Conservation (phyloP, 306 rosid species). For the Quercus berberidifolia region DNA sequence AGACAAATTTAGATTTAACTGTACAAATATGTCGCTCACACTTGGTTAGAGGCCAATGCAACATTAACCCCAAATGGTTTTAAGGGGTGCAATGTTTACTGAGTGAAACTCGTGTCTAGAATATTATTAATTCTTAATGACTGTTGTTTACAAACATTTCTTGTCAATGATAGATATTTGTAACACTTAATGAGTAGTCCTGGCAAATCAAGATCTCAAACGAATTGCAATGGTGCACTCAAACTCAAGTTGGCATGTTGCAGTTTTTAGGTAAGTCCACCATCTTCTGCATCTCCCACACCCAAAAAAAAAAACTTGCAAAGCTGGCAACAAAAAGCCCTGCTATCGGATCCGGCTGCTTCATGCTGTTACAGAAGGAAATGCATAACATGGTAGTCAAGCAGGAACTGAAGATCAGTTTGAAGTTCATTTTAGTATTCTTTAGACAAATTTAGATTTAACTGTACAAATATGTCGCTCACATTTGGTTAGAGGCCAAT, state of each 20-base stretch:
- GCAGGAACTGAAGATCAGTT: conserved; percentile 27
- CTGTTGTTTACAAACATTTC: conserved; percentile 38
- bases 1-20: conserved; percentile 70
- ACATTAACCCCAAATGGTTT: conserved; percentile 53
- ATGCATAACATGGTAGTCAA: conserved; percentile 32
- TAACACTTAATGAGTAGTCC: conserved; percentile 4
- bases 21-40: conserved; percentile 65
- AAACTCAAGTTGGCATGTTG: too few relatives aligned
- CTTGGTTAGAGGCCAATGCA: conserved; percentile 56
- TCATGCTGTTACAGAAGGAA: conserved; percentile 43
- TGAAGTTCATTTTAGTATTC: conserved; percentile 43
- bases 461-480: conserved; percentile 72
- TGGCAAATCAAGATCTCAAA: not conserved
- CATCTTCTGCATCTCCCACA: too few relatives aligned
- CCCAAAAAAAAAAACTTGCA: too few relatives aligned
- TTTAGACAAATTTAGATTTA: conserved; percentile 66
- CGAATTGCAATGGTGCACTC: not conserved
- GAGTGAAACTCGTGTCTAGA: conserved; percentile 42
- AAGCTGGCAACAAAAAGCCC: too few relatives aligned
- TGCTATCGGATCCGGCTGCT: too few relatives aligned
- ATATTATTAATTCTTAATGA: conserved; percentile 31
- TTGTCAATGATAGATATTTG: conserved; percentile 17
- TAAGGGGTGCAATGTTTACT: conserved; percentile 51
- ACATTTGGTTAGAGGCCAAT: conserved; percentile 58
- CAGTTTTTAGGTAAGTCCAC: too few relatives aligned